Evolutionary conservation across 768 basidiomycete species (phyloP), one percentile per base, ranked within the genome.

Genomic region (Leccinum barrowsii): DNA sequence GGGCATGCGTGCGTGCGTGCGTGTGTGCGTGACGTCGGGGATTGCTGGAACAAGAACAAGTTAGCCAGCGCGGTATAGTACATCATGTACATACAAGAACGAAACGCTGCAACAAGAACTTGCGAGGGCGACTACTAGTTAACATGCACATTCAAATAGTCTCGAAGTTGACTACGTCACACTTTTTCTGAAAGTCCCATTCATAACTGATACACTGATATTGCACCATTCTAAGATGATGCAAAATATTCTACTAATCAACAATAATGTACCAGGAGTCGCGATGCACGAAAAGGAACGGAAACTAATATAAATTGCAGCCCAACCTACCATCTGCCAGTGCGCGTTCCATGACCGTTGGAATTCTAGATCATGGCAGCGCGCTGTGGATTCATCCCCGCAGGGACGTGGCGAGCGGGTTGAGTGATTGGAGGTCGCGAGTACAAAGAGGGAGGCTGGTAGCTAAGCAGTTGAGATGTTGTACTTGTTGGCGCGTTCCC

Each of bases 381-480:
- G 44, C 87, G 84, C 53, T 80, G 80, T 46, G 86, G 83, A 65
- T 89, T 85, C 76, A 89, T 83, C 15, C 84, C 84, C 6, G 82
- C 76, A 19, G 87, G 83, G 56, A 75, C 69, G 58, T 74, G 67
- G 28, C 79, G 72, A 21, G 78, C 80, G 69, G 55, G 78, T 73
- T 63, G 78, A 73, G 63, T 74, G 62, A 70, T 64, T 50, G 24
- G 24, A 24, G 24, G 75, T 59, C 82, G 83, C 63, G 73, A 64
- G 57, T 68, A 70, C 6, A 72, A 61, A 51, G 72, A 63, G 17
- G 72, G 70, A 7, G 71, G 71, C 62, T 78, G 80, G 53, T 81
- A 79, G 21, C 81, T 72, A 53, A 73, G 70, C 2, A 76, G 61
- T 28, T 74, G 72, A 32, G 75, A 72, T 53, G 72, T 61, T 19